Base-by-base conservation (phyloP, 2,329 filamentous ascomycete species). In the Verticillium nonalfalfae region DNA sequence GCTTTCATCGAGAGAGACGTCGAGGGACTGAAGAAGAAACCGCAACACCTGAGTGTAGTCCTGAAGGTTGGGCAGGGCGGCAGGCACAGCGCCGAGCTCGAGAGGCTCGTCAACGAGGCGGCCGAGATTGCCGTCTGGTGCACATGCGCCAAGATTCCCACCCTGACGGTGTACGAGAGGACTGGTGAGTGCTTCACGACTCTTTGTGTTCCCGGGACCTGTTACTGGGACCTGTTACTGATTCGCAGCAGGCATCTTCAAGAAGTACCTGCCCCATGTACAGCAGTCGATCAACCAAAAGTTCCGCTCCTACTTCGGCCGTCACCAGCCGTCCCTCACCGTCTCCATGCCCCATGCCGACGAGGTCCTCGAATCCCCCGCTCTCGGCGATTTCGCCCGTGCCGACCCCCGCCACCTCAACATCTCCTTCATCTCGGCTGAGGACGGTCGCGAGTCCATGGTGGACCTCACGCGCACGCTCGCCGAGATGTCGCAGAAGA, bases 391-490 rank as follows among this genome's bases (percentile, higher is more conserved):
- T 57, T 68, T 67, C 61, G 62, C 56, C 7, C 60, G 62, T n/a
- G 60, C 57, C 11, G 64, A 65, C 59, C 66, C 72, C 67, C 74
- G 78, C 66, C 74, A 79, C 69, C 72, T 88, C 61, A 76, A 80
- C 33, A 74, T 98, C 18, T 85, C 97, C 61, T 85, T 99, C 45
- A 85, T 99, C 58, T 96, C 92, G 14, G 86, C 87, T 40, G 90
- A 94, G 61, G 95, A 99, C 69, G 94, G 95, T 57, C 87, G 94
- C 60, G 92, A 96, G 70, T 97, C 94, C 4, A 85, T 99, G 65
- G 93, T 99, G 50, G 95, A 99, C 74, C 83, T 99, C 56, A 99
- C 95, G 52, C 92, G 93, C 71, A 98, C 96, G 1, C 81, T 99
- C 26, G 86, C 94, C 6, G 91, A 97, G 71, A 98, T 99, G 95